These are phyloP conservation scores for Colletotrichum karsti DNA, from an alignment of 2,329 filamentous ascomycete species.

Conservation along the genomic window DNA sequence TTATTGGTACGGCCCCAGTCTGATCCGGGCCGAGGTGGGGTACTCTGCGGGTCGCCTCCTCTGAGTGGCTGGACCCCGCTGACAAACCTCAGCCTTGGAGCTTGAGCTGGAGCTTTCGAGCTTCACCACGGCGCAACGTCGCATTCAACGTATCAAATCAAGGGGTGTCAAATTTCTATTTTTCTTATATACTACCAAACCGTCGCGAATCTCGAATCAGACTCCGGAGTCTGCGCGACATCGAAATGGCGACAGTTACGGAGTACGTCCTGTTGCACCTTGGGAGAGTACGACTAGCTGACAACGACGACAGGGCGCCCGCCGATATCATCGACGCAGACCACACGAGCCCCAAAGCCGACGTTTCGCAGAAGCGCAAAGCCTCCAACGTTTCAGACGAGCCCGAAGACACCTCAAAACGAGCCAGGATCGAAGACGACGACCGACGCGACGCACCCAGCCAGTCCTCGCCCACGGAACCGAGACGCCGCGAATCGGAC, in stretches of 20 bases:
- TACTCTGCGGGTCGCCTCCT: neutral
- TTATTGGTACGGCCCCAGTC: constrained; percentile 18
- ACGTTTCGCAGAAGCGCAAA: constrained; percentile 39
- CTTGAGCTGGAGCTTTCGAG: constrained; percentile 9
- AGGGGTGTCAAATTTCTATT: too few species aligned
- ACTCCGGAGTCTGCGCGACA: neutral
- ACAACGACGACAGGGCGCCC: constrained; percentile 10
- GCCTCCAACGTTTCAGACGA: constrained; percentile 33
- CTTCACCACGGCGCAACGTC: neutral
- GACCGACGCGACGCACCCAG: neutral
- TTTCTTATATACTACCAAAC: neutral
- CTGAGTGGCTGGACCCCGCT: constrained; percentile 20
- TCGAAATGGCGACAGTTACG: constrained; percentile 12
- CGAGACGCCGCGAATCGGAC: neutral
- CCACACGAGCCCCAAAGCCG: neutral
- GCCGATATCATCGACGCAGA: neutral
- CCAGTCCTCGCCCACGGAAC: neutral
- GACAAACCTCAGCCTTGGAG: constrained; percentile 29
- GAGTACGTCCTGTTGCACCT: neutral
- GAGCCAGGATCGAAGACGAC: constrained; percentile 25
- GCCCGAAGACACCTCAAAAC: constrained; percentile 29
- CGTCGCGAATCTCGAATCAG: neutral
- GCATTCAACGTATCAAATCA: neutral
- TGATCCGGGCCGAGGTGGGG: constrained; percentile 6
- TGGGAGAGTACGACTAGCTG: neutral